Conservation (phyloP, 345 rosid species). For the Citrus glauca region DNA sequence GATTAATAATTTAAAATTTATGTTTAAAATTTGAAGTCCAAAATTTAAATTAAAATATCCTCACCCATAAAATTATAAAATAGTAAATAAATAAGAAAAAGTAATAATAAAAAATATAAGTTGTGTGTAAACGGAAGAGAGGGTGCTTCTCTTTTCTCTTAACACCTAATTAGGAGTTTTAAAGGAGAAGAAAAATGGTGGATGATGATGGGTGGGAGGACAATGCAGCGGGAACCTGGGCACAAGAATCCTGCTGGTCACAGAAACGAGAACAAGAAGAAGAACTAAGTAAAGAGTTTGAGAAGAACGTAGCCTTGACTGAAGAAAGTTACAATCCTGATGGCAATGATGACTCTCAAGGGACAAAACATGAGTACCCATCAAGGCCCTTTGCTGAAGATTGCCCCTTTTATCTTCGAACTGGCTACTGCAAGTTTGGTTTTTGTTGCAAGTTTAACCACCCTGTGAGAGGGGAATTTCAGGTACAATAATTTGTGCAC, state of each 20-base stretch:
- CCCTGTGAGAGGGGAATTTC: slow-evolving; percentile 8
- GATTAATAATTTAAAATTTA: too few species aligned
- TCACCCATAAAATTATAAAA: not conserved
- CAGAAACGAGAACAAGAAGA: slow-evolving; percentile 1
- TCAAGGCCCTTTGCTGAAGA: slow-evolving; percentile 20
- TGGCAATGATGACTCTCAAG: not conserved
- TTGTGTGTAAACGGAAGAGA: not conserved
- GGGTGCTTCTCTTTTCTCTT: not conserved
- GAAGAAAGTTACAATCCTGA: not conserved
- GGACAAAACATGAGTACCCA: slow-evolving; percentile 12
- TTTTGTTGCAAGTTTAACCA: slow-evolving; percentile 26
- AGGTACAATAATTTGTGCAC: not conserved
- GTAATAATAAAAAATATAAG: not conserved
- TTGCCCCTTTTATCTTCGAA: slow-evolving; percentile 19
- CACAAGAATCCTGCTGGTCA: not conserved
- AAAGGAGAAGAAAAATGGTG: not conserved
- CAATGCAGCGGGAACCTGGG: not conserved
- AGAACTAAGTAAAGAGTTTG: not conserved
- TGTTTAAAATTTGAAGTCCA: too few species aligned
- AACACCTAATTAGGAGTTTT: not conserved
- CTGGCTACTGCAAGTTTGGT: slow-evolving; percentile 22
- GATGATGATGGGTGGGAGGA: not conserved
- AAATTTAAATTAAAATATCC: too few species aligned
- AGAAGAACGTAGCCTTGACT: not conserved
- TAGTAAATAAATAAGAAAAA: not conserved